Percentiles rank a stretch among this genome's conserved stretches.
These are phyloP conservation scores for Angomonas deanei DNA, from an alignment of 208 protist genomes.

Conservation along the genomic window DNA sequence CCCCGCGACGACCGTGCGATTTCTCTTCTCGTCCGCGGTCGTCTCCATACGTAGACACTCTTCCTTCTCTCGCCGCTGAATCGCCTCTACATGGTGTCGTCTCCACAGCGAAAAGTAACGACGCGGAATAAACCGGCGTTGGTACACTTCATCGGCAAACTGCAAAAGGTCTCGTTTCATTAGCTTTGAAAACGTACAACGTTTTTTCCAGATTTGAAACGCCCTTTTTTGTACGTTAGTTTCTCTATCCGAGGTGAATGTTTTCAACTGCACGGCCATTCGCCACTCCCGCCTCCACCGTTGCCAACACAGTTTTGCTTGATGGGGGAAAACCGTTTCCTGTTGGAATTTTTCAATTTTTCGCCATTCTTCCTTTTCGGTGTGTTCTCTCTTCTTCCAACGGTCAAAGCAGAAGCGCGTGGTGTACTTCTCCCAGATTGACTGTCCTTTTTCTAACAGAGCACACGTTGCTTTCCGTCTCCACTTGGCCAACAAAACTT, in stretches of 20 bases:
- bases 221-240: too few species aligned
- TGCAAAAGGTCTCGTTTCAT: background rate
- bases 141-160: background rate
- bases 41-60: too few species aligned
- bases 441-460: too few species aligned
- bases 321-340: too few species aligned
- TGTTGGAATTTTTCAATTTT: too few species aligned
- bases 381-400: constrained; percentile 1
- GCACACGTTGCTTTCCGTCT: background rate
- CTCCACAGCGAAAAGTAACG: background rate
- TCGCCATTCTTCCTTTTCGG: background rate
- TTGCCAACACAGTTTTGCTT: too few species aligned
- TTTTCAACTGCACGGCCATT: too few species aligned
- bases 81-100: background rate
- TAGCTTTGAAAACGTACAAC: background rate
- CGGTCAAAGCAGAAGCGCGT: background rate
- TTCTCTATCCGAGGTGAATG: too few species aligned
- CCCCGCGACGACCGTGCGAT: too few species aligned
- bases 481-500: background rate
- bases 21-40: too few species aligned
- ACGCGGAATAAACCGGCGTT: background rate
- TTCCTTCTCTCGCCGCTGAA: background rate
- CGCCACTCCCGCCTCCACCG: too few species aligned
- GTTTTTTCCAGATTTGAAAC: background rate
- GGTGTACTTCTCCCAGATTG: too few species aligned